Evolutionary conservation across 78 protist species (phyloP).

Genomic region (slime mould (Dictyostelium discoideum)): DNA sequence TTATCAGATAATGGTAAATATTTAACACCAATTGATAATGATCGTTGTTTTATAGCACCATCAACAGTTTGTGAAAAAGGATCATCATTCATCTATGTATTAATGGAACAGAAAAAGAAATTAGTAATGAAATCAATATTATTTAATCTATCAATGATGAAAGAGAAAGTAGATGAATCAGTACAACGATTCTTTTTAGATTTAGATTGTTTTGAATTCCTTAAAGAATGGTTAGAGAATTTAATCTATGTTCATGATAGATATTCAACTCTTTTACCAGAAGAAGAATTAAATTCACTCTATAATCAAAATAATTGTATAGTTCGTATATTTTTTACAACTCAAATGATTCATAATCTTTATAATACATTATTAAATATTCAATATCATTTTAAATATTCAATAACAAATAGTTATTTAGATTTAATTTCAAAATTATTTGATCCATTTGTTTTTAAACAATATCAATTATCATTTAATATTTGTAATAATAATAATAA

Average conservation of each 20-base stretch:
- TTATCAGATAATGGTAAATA: neutral
- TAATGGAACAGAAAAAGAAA: slow-evolving; percentile 4
- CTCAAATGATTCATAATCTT: neutral
- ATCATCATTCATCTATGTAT: neutral
- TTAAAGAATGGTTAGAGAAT: neutral
- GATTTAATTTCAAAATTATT: neutral
- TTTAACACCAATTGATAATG: neutral
- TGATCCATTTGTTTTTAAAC: neutral
- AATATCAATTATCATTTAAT: neutral
- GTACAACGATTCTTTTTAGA: neutral
- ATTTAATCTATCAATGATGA: slow-evolving; percentile 6
- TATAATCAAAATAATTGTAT: neutral
- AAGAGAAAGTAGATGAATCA: neutral
- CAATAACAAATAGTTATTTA: neutral
- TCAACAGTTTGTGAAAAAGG: neutral
- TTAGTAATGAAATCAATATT: neutral
- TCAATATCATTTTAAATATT: slow-evolving; percentile 8
- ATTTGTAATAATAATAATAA: neutral
- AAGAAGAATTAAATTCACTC: neutral
- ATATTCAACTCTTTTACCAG: slow-evolving; percentile 9
- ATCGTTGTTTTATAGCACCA: slow-evolving; percentile 5
- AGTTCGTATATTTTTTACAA: neutral
- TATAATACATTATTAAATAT: neutral
- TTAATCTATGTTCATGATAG: slow-evolving; percentile 18
- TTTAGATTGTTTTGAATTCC: neutral